phyloP scores from a whole-genome alignment of 352 stramenopile genomes.

The Phytophthora fragariae region DNA sequence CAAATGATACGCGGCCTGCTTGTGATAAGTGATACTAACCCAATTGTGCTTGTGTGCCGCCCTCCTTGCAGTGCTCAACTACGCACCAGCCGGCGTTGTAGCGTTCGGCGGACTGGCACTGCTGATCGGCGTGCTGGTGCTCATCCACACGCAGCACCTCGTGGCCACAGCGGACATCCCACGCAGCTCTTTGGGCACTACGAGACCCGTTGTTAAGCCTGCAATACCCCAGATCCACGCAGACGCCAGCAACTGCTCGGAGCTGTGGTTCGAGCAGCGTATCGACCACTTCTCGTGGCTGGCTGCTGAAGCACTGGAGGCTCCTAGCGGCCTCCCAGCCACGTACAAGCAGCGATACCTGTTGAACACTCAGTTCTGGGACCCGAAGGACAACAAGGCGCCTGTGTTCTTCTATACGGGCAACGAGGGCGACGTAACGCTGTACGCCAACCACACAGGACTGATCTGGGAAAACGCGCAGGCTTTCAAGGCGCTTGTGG shows the following conservation, averaged over 20 bases:
- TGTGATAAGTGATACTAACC: too few relatives aligned
- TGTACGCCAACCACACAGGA: slow-evolving; percentile 95
- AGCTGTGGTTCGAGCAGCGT: slow-evolving; percentile 89
- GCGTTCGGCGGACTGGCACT: slow-evolving; percentile 56
- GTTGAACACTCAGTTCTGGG: slow-evolving; percentile 89
- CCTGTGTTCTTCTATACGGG: slow-evolving; percentile 95
- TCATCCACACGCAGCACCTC: slow-evolving; percentile 77
- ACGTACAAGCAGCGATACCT: slow-evolving; percentile 92
- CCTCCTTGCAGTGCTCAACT: slow-evolving; percentile 34
- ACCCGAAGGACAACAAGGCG: slow-evolving; percentile 64
- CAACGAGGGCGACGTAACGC: slow-evolving; percentile 94
- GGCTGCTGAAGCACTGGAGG: slow-evolving; percentile 29
- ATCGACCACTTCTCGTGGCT: slow-evolving; percentile 92
- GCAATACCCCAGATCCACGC: slow-evolving; percentile 35
- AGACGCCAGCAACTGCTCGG: slow-evolving; percentile 77
- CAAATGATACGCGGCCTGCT: too few relatives aligned
- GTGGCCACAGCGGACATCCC: slow-evolving; percentile 53
- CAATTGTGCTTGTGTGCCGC: too few relatives aligned
- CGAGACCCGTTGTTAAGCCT: slow-evolving; percentile 6
- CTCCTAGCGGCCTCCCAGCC: slow-evolving; percentile 38
- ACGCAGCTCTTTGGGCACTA: slow-evolving; percentile 41
- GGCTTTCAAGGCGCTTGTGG: slow-evolving; percentile 89
- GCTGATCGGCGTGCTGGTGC: slow-evolving; percentile 67
- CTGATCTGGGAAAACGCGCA: slow-evolving; percentile 95
- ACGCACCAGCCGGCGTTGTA: slow-evolving; percentile 56